Conservation (phyloP, 108 stramenopile genomes). For the Discostella pseudostelligera region DNA sequence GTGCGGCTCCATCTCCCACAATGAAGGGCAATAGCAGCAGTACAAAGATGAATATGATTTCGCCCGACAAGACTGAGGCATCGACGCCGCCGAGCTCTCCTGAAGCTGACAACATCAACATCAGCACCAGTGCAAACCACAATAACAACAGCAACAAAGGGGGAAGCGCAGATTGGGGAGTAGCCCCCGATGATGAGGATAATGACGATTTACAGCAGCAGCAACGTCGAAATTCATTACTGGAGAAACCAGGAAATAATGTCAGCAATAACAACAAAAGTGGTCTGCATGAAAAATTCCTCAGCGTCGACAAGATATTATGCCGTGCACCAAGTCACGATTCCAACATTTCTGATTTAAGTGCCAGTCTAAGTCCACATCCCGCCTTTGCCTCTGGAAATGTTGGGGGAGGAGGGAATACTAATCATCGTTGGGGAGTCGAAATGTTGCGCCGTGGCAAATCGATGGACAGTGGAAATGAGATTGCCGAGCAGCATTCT, state of each 20-base stretch:
- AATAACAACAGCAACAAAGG: neutral
- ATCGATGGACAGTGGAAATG: neutral
- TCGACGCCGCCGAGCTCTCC: neutral
- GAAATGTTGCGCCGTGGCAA: no score
- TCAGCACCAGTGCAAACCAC: neutral
- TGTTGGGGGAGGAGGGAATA: neutral
- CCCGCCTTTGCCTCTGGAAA: neutral
- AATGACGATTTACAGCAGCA: neutral
- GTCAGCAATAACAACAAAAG: neutral
- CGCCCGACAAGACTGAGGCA: slow-evolving; percentile 9
- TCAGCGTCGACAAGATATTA: slow-evolving; percentile 31
- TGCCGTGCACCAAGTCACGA: slow-evolving; percentile 26
- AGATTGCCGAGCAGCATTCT: neutral
- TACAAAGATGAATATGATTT: neutral
- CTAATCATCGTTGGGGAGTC: neutral
- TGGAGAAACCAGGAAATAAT: neutral
- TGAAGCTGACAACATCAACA: neutral
- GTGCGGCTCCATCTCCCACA: neutral
- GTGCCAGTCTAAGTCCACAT: slow-evolving; percentile 15
- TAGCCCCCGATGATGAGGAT: slow-evolving; percentile 13
- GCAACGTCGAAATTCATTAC: neutral
- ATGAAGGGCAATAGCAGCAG: neutral
- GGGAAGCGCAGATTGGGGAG: slow-evolving; percentile 12
- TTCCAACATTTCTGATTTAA: slow-evolving; percentile 27
- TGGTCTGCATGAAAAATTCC: neutral